These are phyloP conservation scores for Hanseniaspora taiwanica DNA, from an alignment of 805 yeast genomes.

Conservation along the genomic window DNA sequence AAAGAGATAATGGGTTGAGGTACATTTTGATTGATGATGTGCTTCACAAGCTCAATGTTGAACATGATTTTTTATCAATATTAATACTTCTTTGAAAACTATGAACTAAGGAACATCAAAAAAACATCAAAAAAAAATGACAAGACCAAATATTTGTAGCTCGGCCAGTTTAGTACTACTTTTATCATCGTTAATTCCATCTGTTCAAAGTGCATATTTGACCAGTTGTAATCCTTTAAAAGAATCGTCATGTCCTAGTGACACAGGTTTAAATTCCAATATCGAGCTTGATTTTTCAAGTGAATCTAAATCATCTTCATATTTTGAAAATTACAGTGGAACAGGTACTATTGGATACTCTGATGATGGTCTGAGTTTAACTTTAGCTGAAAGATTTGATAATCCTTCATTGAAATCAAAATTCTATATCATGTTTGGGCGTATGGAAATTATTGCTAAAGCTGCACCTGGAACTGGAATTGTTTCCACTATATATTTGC, in stretches of 20 bases:
- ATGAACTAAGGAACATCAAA: no score
- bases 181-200: background rate
- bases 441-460: conserved; percentile 54
- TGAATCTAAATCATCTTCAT: conserved; percentile 24
- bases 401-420: conserved; percentile 69
- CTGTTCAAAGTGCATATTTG: background rate
- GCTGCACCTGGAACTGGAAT: conserved; percentile 73
- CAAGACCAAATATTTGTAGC: background rate
- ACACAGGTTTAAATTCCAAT: conserved; percentile 51
- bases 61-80: no score
- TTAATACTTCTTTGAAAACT: no score
- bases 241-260: conserved; percentile 22
- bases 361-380: conserved; percentile 47
- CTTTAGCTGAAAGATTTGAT: conserved; percentile 50
- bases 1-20: no score
- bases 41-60: no score
- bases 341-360: conserved; percentile 34
- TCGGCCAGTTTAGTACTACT: background rate
- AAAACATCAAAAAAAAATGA: no score
- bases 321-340: conserved; percentile 29
- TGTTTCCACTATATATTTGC: conserved; percentile 68
- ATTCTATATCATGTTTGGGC: conserved; percentile 83
- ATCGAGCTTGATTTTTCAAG: conserved; percentile 38
- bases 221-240: conserved; percentile 33
- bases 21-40: no score